Evolutionary conservation across 2,329 filamentous ascomycete genomes (phyloP).

Genomic region (Cytospora paraplurivora): DNA sequence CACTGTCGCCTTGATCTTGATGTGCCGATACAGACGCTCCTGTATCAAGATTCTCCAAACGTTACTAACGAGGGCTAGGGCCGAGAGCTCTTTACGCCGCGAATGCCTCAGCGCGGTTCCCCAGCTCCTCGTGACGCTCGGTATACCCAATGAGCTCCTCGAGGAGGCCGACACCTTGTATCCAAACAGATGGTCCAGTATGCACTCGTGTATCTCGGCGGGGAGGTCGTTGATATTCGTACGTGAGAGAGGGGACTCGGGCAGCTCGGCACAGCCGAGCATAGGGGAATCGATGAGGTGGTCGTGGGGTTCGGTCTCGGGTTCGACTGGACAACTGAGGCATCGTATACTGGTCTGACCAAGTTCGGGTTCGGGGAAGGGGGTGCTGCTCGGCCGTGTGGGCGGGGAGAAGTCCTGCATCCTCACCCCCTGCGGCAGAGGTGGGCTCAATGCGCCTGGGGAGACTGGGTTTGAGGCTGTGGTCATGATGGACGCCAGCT

Average conservation of each 20-base stretch:
- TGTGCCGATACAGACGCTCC: constrained; percentile 71
- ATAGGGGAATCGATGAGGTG: constrained; percentile 25
- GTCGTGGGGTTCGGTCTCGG: constrained; percentile 33
- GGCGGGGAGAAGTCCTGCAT: constrained; percentile 51
- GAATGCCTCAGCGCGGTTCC: constrained; percentile 67
- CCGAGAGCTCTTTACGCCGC: constrained; percentile 66
- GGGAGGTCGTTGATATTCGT: constrained; percentile 58
- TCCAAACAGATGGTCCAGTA: constrained; percentile 72
- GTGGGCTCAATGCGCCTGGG: constrained; percentile 55
- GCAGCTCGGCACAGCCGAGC: constrained; percentile 27
- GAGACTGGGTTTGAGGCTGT: constrained; percentile 57
- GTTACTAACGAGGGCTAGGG: constrained; percentile 62
- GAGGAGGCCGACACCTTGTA: constrained; percentile 64
- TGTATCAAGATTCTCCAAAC: constrained; percentile 71
- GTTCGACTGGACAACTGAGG: constrained; percentile 42
- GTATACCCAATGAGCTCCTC: constrained; percentile 56
- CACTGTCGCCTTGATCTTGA: constrained; percentile 73
- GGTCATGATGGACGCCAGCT: constrained; percentile 49
- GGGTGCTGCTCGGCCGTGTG: constrained; percentile 60
- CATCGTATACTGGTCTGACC: constrained; percentile 48
- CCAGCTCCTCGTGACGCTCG: constrained; percentile 60
- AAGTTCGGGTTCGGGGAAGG: constrained; percentile 58
- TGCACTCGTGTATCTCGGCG: constrained; percentile 70
- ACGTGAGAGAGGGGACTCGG: constrained; percentile 25
- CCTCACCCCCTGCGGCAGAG: constrained; percentile 48